phyloP scores from a whole-genome alignment of 495 filamentous ascomycete species.

The Cercophora scortea region DNA sequence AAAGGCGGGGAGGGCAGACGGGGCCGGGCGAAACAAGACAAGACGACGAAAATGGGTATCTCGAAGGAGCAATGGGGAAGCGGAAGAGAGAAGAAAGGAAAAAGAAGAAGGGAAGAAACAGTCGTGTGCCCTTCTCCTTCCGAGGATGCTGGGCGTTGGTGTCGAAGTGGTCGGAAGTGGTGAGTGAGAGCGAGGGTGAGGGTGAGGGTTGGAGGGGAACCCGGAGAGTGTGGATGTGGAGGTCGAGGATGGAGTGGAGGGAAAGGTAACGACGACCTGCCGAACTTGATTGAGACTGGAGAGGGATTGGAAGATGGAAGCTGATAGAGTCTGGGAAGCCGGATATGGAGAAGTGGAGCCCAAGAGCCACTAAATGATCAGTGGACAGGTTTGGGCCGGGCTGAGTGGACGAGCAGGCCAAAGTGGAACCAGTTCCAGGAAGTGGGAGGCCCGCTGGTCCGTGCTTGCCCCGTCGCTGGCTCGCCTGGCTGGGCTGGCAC shows the following conservation, averaged over 20 bases:
- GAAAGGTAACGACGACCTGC: conserved; percentile 18
- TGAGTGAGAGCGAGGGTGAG: background rate
- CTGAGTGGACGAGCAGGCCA: too few species aligned
- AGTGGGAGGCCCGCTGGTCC: conserved; percentile 7
- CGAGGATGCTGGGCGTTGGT: background rate
- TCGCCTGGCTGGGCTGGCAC: too few species aligned
- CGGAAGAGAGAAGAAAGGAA: conserved; percentile 15
- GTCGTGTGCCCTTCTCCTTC: conserved; percentile 29
- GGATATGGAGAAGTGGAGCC: conserved; percentile 5
- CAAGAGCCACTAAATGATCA: background rate
- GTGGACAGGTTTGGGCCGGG: background rate
- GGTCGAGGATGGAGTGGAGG: conserved; percentile 31
- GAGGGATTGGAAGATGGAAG: conserved; percentile 22
- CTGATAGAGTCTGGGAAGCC: conserved; percentile 8
- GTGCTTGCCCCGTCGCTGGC: background rate
- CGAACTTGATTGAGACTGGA: background rate
- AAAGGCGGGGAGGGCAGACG: conserved; percentile 16
- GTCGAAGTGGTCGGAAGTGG: background rate
- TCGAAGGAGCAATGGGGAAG: conserved; percentile 16
- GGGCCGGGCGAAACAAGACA: conserved; percentile 18
- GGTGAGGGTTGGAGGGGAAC: conserved; percentile 9
- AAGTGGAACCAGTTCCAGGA: background rate
- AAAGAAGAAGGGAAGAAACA: conserved; percentile 23
- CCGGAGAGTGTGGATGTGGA: conserved; percentile 12
- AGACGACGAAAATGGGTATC: conserved; percentile 22